A percentile compares a stretch with the other conserved stretches of the same genome.
phyloP scores from a whole-genome alignment of 805 yeast species.

The Lipomyces kockii region DNA sequence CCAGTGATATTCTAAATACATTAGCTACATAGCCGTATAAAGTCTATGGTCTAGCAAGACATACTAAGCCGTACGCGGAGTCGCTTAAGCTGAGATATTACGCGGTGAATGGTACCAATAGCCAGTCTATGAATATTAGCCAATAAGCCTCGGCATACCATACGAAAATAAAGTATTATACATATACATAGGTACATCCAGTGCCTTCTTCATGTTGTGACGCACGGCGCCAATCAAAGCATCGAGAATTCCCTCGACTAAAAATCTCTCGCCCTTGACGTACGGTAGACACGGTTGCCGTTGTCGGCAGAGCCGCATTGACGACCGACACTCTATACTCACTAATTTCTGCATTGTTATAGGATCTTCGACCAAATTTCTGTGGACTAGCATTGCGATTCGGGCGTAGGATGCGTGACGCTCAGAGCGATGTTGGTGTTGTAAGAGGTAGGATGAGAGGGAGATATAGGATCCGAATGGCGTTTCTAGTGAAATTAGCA shows the following conservation, averaged over 20 bases:
- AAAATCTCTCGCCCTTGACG: slow-evolving; percentile 39
- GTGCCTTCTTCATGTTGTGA: slow-evolving; percentile 40
- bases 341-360: slow-evolving; percentile 17
- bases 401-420: slow-evolving; percentile 43
- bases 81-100: slow-evolving; percentile 32
- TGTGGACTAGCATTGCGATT: slow-evolving; percentile 41
- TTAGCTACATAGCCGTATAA: background rate
- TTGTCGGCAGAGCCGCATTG: slow-evolving; percentile 34
- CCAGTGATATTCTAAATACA: slow-evolving; percentile 45
- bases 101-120: slow-evolving; percentile 26
- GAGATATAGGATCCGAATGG: slow-evolving; percentile 44
- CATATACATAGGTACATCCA: slow-evolving; percentile 43
- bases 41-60: slow-evolving; percentile 1
- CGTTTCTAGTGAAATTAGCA: slow-evolving; percentile 25
- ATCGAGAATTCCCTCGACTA: slow-evolving; percentile 47
- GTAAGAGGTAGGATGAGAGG: slow-evolving; percentile 42
- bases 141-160: background rate
- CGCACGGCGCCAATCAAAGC: slow-evolving; percentile 44
- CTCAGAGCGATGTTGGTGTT: slow-evolving; percentile 40
- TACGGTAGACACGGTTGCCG: slow-evolving; percentile 41
- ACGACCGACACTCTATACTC: slow-evolving; percentile 17
- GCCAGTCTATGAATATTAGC: slow-evolving; percentile 14
- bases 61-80: slow-evolving; percentile 21
- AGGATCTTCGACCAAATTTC: slow-evolving; percentile 44
- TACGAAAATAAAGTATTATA: background rate